A percentile compares a stretch with the other conserved stretches of the same genome.
These are phyloP conservation scores for Mortierella sp. DNA, from an alignment of 371 early-diverging fungal species.

Conservation along the genomic window DNA sequence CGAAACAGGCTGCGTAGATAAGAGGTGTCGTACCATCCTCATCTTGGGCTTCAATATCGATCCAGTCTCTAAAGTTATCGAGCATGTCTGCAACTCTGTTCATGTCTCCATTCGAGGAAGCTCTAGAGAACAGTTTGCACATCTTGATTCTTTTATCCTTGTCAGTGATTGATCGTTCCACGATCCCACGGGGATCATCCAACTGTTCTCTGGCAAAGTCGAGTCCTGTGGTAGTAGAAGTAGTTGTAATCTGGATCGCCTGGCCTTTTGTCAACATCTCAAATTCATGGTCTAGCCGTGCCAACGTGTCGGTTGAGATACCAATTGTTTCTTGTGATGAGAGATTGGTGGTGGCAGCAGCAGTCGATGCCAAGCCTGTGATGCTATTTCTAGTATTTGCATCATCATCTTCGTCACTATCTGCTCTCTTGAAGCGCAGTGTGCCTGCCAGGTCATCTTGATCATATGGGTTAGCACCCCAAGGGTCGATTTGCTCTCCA, in stretches of 20 bases:
- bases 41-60: slow-evolving; percentile 86
- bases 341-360: slow-evolving; percentile 9
- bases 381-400: slow-evolving; percentile 21
- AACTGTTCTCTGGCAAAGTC: slow-evolving; percentile 48
- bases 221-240: slow-evolving; percentile 15
- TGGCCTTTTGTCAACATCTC: slow-evolving; percentile 49
- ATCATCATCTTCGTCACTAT: slow-evolving; percentile 32
- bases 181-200: slow-evolving; percentile 45
- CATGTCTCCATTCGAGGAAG: slow-evolving; percentile 71
- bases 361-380: slow-evolving; percentile 37
- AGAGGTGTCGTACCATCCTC: slow-evolving; percentile 90
- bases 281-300: slow-evolving; percentile 43
- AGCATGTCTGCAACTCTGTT: slow-evolving; percentile 64
- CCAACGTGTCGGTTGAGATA: slow-evolving; percentile 23
- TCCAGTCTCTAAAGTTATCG: slow-evolving; percentile 66
- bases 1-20: slow-evolving; percentile 92
- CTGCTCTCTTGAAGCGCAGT: slow-evolving; percentile 35
- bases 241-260: slow-evolving; percentile 32
- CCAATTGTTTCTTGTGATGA: neutral
- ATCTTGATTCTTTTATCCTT: slow-evolving; percentile 62
- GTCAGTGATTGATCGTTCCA: slow-evolving; percentile 51
- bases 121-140: slow-evolving; percentile 67
- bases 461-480: slow-evolving; percentile 49
- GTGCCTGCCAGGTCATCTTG: slow-evolving; percentile 39
- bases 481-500: slow-evolving; percentile 47